Evolutionary conservation across 2,329 filamentous ascomycete species (phyloP).

Genomic region (Clonostachys chloroleuca): DNA sequence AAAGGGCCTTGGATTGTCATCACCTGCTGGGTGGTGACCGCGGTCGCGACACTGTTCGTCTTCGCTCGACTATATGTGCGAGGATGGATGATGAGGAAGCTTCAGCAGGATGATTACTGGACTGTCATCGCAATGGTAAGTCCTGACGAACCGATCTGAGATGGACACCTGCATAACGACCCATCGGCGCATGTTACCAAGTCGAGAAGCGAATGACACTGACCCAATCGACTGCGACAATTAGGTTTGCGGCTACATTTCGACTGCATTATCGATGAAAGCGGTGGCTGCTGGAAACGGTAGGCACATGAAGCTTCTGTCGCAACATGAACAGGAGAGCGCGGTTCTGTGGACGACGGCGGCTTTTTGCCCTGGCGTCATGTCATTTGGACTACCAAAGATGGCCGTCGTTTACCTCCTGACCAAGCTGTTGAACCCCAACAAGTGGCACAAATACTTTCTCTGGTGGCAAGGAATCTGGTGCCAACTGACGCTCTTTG

Average conservation of each 20-base stretch:
- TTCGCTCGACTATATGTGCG: slow-evolving; percentile 6
- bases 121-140: background rate
- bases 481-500: slow-evolving; percentile 20
- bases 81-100: slow-evolving; percentile 4
- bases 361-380: slow-evolving; percentile 27
- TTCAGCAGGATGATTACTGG: slow-evolving; percentile 10
- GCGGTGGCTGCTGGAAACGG: slow-evolving; percentile 12
- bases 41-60: slow-evolving; percentile 7
- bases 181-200: no score
- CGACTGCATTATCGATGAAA: slow-evolving; percentile 8
- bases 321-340: slow-evolving; percentile 1
- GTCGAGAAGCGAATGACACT: no score
- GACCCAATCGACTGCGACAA: background rate
- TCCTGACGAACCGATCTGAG: background rate
- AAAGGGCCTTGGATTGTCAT: slow-evolving; percentile 9
- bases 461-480: slow-evolving; percentile 26
- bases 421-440: slow-evolving; percentile 28
- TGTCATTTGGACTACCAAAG: slow-evolving; percentile 34
- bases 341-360: slow-evolving; percentile 22
- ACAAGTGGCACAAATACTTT: slow-evolving; percentile 19
- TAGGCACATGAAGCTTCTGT: slow-evolving; percentile 8
- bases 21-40: slow-evolving; percentile 9
- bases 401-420: slow-evolving; percentile 32
- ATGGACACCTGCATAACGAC: no score
- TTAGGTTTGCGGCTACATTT: slow-evolving; percentile 7